phyloP scores from a whole-genome alignment of 179 eudicot species.

The Gypsophila paniculata region DNA sequence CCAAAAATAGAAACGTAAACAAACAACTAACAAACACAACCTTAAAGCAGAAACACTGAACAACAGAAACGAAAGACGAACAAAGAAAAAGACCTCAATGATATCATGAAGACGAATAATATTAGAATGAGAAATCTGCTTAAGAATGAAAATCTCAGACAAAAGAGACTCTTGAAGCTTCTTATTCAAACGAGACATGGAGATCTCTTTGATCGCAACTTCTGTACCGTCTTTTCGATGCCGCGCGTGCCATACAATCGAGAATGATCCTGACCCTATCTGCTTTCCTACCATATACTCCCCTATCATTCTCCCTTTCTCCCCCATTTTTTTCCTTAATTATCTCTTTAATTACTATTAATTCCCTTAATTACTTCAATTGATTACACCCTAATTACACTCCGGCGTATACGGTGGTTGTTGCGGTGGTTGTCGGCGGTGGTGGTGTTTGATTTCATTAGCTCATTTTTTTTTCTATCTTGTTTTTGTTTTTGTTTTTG shows the following conservation, averaged over 20 bases:
- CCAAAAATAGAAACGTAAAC: no score
- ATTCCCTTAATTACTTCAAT: no score
- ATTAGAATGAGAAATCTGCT: slow-evolving; percentile 73
- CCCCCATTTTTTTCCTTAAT: slow-evolving; percentile 30
- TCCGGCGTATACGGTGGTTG: no score
- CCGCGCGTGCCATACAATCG: slow-evolving; percentile 87
- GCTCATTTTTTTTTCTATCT: no score
- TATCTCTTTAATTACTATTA: no score
- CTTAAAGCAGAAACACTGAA: no score
- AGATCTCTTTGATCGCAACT: slow-evolving; percentile 87
- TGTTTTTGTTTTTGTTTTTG: no score
- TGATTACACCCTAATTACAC: not conserved
- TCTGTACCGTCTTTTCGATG: slow-evolving; percentile 68
- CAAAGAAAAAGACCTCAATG: slow-evolving; percentile 44
- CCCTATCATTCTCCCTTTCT: slow-evolving; percentile 54
- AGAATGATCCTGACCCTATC: slow-evolving; percentile 85
- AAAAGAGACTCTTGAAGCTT: slow-evolving; percentile 61
- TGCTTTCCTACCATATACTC: slow-evolving; percentile 69
- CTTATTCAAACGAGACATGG: slow-evolving; percentile 53
- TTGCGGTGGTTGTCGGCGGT: no score
- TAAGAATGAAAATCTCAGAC: slow-evolving; percentile 83
- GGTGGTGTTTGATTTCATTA: no score
- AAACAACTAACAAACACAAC: no score
- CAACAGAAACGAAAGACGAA: no score
- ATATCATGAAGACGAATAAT: slow-evolving; percentile 73